Conservation (phyloP, 2,329 filamentous ascomycete genomes). For the Raffaelea albimanens region DNA sequence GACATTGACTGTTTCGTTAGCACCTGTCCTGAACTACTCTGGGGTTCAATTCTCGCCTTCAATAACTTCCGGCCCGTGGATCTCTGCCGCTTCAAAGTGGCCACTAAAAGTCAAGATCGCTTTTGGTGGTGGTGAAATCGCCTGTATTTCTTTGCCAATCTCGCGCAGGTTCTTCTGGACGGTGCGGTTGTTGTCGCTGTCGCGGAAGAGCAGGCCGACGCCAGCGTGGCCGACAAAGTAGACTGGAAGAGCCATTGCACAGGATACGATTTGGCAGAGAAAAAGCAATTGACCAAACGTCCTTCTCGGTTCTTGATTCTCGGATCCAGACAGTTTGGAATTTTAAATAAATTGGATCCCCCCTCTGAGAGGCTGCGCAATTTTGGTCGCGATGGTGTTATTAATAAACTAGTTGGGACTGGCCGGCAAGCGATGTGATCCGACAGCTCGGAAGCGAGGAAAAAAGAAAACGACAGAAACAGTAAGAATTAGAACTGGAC, state of each 20-base stretch:
- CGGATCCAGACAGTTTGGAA: neutral
- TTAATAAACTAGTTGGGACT: too few relatives aligned
- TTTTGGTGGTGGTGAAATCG: neutral
- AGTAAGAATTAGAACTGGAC: neutral
- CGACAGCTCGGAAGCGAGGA: neutral
- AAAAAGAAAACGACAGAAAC: neutral
- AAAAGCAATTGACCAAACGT: neutral
- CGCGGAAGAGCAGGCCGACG: conserved; percentile 2
- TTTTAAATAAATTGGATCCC: neutral
- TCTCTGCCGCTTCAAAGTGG: conserved; percentile 6
- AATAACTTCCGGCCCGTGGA: conserved; percentile 5
- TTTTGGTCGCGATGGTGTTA: neutral
- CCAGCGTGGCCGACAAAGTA: conserved; percentile 7
- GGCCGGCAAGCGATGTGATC: too few relatives aligned
- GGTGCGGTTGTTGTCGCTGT: neutral
- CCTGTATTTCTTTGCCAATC: conserved; percentile 4
- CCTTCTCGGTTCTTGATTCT: neutral
- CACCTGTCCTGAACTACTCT: too few relatives aligned
- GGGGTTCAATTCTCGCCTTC: neutral
- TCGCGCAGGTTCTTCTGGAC: conserved; percentile 1
- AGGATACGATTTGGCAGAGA: neutral
- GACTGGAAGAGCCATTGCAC: neutral
- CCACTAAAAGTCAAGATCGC: conserved; percentile 3
- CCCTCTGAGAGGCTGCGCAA: too few relatives aligned
- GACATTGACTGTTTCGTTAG: neutral